phyloP scores from a whole-genome alignment of 2,329 filamentous ascomycete genomes.

The Arthrobotrys sphaeroides region DNA sequence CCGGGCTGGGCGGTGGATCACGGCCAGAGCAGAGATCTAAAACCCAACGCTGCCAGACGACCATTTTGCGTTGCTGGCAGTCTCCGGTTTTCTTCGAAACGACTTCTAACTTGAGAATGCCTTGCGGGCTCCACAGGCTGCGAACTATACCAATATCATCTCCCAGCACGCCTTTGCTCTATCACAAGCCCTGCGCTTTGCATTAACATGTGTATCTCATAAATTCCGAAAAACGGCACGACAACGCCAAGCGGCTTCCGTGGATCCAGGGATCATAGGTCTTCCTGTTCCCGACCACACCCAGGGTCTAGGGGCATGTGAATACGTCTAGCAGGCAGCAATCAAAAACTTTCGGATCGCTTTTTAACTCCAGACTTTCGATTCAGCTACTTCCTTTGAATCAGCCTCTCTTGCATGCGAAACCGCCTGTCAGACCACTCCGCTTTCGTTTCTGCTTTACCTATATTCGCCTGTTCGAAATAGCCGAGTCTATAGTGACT shows the following conservation, averaged over 20 bases:
- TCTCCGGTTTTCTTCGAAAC: slow-evolving; percentile 21
- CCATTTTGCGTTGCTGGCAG: slow-evolving; percentile 39
- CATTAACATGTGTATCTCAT: slow-evolving; percentile 51
- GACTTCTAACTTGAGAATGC: slow-evolving; percentile 23
- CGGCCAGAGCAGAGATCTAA: background rate
- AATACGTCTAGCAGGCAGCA: slow-evolving; percentile 43
- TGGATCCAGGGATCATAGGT: slow-evolving; percentile 43
- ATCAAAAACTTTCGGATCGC: slow-evolving; percentile 49
- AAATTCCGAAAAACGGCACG: slow-evolving; percentile 53
- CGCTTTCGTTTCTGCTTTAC: slow-evolving; percentile 34
- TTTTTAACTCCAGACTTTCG: slow-evolving; percentile 35
- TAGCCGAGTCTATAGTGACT: slow-evolving; percentile 47
- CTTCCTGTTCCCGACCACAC: slow-evolving; percentile 23
- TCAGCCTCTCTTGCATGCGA: slow-evolving; percentile 43
- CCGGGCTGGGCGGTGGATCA: background rate
- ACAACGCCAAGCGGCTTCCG: slow-evolving; percentile 41
- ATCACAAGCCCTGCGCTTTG: slow-evolving; percentile 53
- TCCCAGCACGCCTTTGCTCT: slow-evolving; percentile 15
- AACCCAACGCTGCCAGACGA: slow-evolving; percentile 35
- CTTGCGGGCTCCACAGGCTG: slow-evolving; percentile 2
- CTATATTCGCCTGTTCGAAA: slow-evolving; percentile 49
- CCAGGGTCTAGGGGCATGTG: slow-evolving; percentile 37
- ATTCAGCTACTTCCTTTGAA: slow-evolving; percentile 39
- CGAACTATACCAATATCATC: slow-evolving; percentile 24
- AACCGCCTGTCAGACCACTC: slow-evolving; percentile 49